Conservation (phyloP, 208 protist genomes). For the Leishmania lainsoni region DNA sequence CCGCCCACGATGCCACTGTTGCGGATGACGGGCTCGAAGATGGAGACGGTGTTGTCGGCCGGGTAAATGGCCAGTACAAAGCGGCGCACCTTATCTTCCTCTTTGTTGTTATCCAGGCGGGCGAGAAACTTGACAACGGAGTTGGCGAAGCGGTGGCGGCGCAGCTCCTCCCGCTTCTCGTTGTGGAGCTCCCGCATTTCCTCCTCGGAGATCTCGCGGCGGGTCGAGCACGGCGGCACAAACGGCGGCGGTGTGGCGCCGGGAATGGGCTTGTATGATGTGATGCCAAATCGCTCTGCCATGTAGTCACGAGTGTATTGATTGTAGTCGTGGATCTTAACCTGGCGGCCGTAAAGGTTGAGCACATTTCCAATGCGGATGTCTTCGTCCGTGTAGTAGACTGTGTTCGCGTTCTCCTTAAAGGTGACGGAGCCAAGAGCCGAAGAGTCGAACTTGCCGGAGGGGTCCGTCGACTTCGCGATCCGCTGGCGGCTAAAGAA, state of each 20-base stretch:
- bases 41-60: slow-evolving; percentile 93
- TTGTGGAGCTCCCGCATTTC: slow-evolving; percentile 82
- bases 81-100: slow-evolving; percentile 85
- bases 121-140: slow-evolving; percentile 91
- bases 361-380: slow-evolving; percentile 92
- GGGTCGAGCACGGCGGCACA: slow-evolving; percentile 65
- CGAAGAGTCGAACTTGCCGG: slow-evolving; percentile 65
- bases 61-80: slow-evolving; percentile 93
- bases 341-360: slow-evolving; percentile 84
- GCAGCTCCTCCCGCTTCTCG: slow-evolving; percentile 79
- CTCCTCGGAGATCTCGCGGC: slow-evolving; percentile 89
- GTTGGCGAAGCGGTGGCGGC: slow-evolving; percentile 76
- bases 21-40: slow-evolving; percentile 89
- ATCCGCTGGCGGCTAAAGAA: slow-evolving; percentile 95
- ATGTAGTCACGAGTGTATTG: slow-evolving; percentile 92
- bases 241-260: slow-evolving; percentile 65
- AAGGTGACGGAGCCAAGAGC: slow-evolving; percentile 95
- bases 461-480: slow-evolving; percentile 63
- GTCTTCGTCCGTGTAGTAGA: slow-evolving; percentile 95
- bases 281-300: slow-evolving; percentile 64
- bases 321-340: slow-evolving; percentile 95
- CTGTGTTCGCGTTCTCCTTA: slow-evolving; percentile 85
- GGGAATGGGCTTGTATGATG: slow-evolving; percentile 57
- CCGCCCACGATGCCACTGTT: slow-evolving; percentile 95
- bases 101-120: slow-evolving; percentile 78